phyloP scores from a whole-genome alignment of 192 early-diverging fungal species.

The Podila epigama region DNA sequence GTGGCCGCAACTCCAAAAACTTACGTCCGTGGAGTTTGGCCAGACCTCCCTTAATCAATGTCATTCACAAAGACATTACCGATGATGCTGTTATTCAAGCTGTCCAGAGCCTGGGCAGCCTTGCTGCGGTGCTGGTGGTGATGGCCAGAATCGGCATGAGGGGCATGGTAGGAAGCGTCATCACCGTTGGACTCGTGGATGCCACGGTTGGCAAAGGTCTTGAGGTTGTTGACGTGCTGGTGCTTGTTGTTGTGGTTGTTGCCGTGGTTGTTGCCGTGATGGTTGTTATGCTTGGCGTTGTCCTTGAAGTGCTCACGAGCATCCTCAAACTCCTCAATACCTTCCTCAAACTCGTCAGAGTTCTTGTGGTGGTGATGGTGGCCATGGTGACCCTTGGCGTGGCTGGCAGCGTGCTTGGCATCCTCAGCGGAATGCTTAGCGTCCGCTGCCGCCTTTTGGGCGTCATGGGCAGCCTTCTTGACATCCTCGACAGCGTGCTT shows the following conservation, averaged over 20 bases:
- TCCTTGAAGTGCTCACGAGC: slow-evolving; percentile 6
- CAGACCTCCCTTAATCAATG: slow-evolving; percentile 1
- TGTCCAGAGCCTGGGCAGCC: slow-evolving; percentile 15
- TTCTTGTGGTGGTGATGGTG: not conserved
- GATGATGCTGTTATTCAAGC: slow-evolving; percentile 5
- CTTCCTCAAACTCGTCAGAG: not conserved
- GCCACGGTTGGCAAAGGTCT: slow-evolving; percentile 19
- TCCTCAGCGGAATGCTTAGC: not conserved
- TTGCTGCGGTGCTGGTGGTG: slow-evolving; percentile 17
- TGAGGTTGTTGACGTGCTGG: slow-evolving; percentile 31
- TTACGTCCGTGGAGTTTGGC: not conserved
- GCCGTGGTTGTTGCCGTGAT: not conserved
- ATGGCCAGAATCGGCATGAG: slow-evolving; percentile 26
- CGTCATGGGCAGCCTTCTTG: not conserved
- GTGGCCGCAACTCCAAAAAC: not conserved
- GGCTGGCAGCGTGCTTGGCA: not conserved
- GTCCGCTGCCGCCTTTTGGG: not conserved
- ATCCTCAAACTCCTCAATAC: slow-evolving; percentile 1
- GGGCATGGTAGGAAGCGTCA: not conserved
- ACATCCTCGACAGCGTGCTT: not conserved
- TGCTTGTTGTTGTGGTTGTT: not conserved
- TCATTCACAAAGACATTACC: slow-evolving; percentile 13
- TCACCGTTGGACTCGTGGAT: slow-evolving; percentile 22
- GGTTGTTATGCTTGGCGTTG: not conserved
- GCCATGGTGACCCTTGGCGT: not conserved